Percentiles rank a stretch among this genome's conserved stretches.
phyloP scores from a whole-genome alignment of 2,329 filamentous ascomycete genomes.

The Clonostachys rhizophaga region DNA sequence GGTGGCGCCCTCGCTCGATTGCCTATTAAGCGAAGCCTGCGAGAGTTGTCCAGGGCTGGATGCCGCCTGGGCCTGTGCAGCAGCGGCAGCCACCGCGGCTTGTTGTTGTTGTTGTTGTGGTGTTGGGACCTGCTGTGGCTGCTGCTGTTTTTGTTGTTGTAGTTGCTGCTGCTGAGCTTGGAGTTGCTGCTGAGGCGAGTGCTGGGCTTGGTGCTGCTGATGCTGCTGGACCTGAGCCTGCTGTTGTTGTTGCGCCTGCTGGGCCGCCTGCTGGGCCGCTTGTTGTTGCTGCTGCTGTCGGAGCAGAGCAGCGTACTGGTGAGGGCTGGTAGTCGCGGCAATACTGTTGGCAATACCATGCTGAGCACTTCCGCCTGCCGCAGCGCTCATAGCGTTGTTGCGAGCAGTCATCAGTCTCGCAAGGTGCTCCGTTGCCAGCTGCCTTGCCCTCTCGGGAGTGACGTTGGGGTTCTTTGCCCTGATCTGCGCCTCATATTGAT shows the following conservation, averaged over 20 bases:
- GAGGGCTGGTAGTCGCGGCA: conserved; percentile 43
- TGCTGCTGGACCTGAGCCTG: conserved; percentile 14
- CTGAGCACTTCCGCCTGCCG: conserved; percentile 40
- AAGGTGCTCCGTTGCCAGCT: conserved; percentile 46
- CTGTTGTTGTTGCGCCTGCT: conserved; percentile 18
- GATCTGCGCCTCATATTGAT: conserved; percentile 47
- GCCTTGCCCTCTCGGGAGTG: conserved; percentile 41
- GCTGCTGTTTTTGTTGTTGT: conserved; percentile 8
- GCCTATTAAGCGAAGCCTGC: conserved; percentile 4
- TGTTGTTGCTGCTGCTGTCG: conserved; percentile 52
- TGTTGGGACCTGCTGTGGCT: neutral
- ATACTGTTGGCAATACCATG: conserved; percentile 42
- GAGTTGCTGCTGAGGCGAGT: neutral
- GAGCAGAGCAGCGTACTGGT: conserved; percentile 55
- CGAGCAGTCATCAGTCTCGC: conserved; percentile 40
- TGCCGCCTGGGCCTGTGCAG: conserved; percentile 4
- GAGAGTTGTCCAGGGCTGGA: conserved; percentile 3
- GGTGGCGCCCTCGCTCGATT: conserved; percentile 6
- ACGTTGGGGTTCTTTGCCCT: conserved; percentile 45
- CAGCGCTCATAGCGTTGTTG: conserved; percentile 50
- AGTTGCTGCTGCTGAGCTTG: neutral
- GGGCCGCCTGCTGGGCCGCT: conserved; percentile 22
- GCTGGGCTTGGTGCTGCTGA: conserved; percentile 17
- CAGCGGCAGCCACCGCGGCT: no score
- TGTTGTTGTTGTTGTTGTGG: no score